Conservation (phyloP, 2,329 filamentous ascomycete genomes). For the Colletotrichum falcatum region DNA sequence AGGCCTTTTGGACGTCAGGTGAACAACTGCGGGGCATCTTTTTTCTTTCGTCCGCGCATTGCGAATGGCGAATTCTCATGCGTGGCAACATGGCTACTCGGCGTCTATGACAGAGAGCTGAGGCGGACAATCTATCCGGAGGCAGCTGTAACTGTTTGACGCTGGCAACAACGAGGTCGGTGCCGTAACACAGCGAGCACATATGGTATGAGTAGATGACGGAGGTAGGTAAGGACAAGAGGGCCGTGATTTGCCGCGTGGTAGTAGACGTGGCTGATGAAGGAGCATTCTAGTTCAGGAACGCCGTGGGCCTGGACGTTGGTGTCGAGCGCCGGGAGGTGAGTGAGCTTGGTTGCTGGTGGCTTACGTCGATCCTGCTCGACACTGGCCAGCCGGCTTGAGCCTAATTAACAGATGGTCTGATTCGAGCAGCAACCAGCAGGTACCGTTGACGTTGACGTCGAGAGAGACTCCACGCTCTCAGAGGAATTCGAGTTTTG, state of each 20-base stretch:
- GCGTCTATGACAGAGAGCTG: not conserved
- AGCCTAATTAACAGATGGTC: conserved; percentile 24
- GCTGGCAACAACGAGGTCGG: not conserved
- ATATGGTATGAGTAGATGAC: not conserved
- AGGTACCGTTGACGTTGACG: conserved; percentile 8
- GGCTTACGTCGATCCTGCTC: conserved; percentile 23
- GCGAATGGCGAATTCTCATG: not conserved
- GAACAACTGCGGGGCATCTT: conserved; percentile 33
- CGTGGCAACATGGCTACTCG: not conserved
- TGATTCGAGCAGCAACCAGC: conserved; percentile 37
- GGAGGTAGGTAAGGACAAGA: not conserved
- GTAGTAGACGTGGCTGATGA: conserved; percentile 8
- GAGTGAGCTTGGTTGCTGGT: conserved; percentile 4
- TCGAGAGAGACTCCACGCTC: conserved; percentile 8
- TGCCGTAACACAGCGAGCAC: not conserved
- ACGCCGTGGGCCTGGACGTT: not conserved
- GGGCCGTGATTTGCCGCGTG: not conserved
- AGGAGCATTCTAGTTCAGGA: conserved; percentile 3
- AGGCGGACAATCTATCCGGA: conserved; percentile 7
- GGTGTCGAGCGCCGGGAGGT: conserved; percentile 8
- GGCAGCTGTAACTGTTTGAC: conserved; percentile 17
- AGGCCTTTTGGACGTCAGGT: conserved; percentile 21
- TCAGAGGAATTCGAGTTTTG: not conserved
- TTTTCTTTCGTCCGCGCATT: conserved; percentile 5
- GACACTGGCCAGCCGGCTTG: conserved; percentile 17